Evolutionary conservation across 108 stramenopile genomes (phyloP), one percentile per base, ranked within the genome.

Genomic region (Halocafeteria seosinensis): DNA sequence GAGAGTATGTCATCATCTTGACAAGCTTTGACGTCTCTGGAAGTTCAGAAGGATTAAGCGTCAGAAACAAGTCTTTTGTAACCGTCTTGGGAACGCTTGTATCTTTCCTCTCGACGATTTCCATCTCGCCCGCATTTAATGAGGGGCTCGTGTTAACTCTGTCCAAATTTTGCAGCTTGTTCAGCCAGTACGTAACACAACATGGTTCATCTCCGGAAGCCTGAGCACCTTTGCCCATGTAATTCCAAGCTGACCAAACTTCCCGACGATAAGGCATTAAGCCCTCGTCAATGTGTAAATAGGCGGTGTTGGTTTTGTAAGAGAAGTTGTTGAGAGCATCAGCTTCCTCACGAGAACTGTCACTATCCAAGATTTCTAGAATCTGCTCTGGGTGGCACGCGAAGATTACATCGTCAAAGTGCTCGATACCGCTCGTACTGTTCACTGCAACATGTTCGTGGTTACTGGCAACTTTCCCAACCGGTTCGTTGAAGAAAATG

Each of bases 171-270:
- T 96, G 95, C 30, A 96, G 71, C 50, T 76, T 80, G 75, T 96
- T 96, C 66, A 94, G 76, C 85, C 87, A 88, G 76, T 95, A 95
- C 32, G 92, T 92, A 26, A 93, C 90, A 64, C 83, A 90, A 26
- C 61, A 69, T 60, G 21, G 37, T 61, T 55, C 35, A 53, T 8
- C 65, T 36, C 25, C 50, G 47, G 28, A 55, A 38, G 35, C 63
- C 38, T 58, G n/a, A 13, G 50, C 28, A 11, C 74, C 27, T 37
- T 77, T 71, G 28, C 86, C 91, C 62, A 91, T 64, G 65, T 88
- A 91, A 74, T 95, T 95, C 94, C 94, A 95, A 1, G 85, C 73
- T 0, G 83, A 78, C 94, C 94, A 95, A 0, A 89, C 88, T 0
- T 72, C 73, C 50, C 77, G 73, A 28, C 79, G 64, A 47, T 60